A percentile compares a stretch with the other conserved stretches of the same genome.
Conservation (phyloP, 495 filamentous ascomycete species). For the Aspergillus avenaceus region DNA sequence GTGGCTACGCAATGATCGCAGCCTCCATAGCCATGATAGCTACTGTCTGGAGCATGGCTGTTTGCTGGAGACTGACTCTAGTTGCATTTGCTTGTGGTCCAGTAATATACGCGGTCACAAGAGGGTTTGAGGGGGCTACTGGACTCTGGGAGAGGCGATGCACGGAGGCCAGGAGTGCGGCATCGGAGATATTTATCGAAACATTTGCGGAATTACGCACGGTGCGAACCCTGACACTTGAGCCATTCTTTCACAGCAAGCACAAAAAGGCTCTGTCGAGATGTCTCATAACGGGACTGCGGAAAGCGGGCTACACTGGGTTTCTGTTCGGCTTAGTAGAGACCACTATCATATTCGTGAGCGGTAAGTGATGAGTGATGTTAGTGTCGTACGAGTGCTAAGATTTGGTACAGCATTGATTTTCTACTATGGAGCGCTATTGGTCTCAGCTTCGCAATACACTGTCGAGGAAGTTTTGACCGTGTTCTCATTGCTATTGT, state of each 20-base stretch:
- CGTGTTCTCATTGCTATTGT: constrained; percentile 78
- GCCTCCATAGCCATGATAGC: constrained; percentile 60
- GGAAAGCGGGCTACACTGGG: constrained; percentile 56
- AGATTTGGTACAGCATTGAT: constrained; percentile 55
- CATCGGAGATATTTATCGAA: constrained; percentile 64
- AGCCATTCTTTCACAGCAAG: constrained; percentile 68
- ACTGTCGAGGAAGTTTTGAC: constrained; percentile 58
- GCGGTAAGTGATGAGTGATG: constrained; percentile 28
- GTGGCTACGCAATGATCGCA: constrained; percentile 62
- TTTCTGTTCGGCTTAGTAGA: constrained; percentile 73
- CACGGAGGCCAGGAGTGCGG: constrained; percentile 53
- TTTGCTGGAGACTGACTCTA: constrained; percentile 79
- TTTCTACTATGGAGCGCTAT: constrained; percentile 74
- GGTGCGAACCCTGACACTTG: constrained; percentile 73
- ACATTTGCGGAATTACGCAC: constrained; percentile 79
- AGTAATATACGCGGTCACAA: constrained; percentile 60
- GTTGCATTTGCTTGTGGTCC: constrained; percentile 68
- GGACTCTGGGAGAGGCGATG: constrained; percentile 66
- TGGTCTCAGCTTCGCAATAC: constrained; percentile 48
- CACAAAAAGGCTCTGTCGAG: constrained; percentile 46
- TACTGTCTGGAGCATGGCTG: constrained; percentile 66
- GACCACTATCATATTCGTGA: constrained; percentile 63
- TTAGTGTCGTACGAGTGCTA: neutral
- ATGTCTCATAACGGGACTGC: constrained; percentile 26
- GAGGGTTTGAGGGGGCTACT: constrained; percentile 56